A percentile compares a stretch with the other conserved stretches of the same genome.
These are phyloP conservation scores for Fusarium sp. DNA, from an alignment of 2,329 filamentous ascomycete species.

Conservation along the genomic window DNA sequence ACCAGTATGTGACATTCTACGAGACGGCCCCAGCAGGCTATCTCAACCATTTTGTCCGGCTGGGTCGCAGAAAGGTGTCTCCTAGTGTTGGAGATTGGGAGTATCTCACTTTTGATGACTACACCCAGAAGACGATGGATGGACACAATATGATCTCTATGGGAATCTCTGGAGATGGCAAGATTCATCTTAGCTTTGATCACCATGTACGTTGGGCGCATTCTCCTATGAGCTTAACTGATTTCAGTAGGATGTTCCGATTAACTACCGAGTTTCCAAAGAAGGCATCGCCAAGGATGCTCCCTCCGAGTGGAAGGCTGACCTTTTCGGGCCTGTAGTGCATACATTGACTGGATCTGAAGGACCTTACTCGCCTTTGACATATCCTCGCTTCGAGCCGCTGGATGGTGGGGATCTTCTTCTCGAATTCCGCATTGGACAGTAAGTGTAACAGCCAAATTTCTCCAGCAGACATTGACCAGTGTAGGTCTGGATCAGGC, in stretches of 20 bases:
- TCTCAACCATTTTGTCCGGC: conserved; percentile 25
- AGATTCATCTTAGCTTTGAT: conserved; percentile 41
- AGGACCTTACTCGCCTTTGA: conserved; percentile 30
- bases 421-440: conserved; percentile 35
- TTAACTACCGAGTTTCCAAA: conserved; percentile 35
- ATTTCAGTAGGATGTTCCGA: conserved; percentile 28
- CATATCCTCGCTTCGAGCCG: conserved; percentile 32
- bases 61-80: conserved; percentile 24
- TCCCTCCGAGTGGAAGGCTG: conserved; percentile 20
- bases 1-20: conserved; percentile 40
- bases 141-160: conserved; percentile 43
- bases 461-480: fast-evolving
- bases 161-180: conserved; percentile 40
- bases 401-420: conserved; percentile 31
- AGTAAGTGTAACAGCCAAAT: conserved; percentile 1
- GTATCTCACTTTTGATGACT: conserved; percentile 30
- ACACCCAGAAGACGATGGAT: conserved; percentile 39
- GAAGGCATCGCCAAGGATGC: conserved; percentile 12
- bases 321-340: conserved; percentile 28
- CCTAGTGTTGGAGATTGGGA: conserved; percentile 23
- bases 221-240: fast-evolving
- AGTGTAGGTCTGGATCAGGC: conserved; percentile 24
- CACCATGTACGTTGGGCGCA: conserved; percentile 21
- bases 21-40: conserved; percentile 34
- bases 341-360: conserved; percentile 23